Evolutionary conservation across 31 red algal genomes (phyloP), one percentile per base, ranked within the genome.

Genomic region (Pterothamnion heteromorphum): DNA sequence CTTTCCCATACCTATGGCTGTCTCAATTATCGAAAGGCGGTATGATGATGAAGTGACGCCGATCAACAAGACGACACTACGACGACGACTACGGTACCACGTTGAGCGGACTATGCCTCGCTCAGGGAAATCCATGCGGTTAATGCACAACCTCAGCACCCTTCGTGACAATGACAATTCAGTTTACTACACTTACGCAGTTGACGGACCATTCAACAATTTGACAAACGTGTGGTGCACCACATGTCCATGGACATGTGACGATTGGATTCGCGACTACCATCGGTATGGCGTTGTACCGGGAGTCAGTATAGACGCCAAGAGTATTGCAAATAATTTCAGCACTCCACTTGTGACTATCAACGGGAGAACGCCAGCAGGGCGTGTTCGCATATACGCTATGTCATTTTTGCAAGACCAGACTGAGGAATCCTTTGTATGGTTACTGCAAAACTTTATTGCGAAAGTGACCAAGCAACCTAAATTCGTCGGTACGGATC

Each of bases 321-420:
- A n/a, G n/a, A n/a, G n/a, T n/a, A n/a, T n/a, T n/a, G n/a, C n/a
- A 91, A 91, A 91, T 37, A 28, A 57, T 21, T 91, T 80, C 57
- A 80, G 64, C 31, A 31, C 58, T 18, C 57, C 57, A 2, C 30
- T 76, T 1, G 33, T 91, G 27, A 91, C 30, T 31, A 91, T 91
- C 27, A 80, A 76, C 34, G 89, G 89, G 5, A 23, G 89, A 2
- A 2, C 26, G 3, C 43, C 43, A 28, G 89, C 43, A 14, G 71
- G 89, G 1, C 27, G 32, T 26, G 28, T 80, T 23, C 26, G 23
- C 22, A 91, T 57, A 36, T 91, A 57, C 1, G 78, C 58, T 26
- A 80, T 91, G 57, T 64, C 5, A 23, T 80, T 80, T 80, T 71
- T 91, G 31, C 23, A 33, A 38, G 4, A 41, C 26, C 41, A 80